Percentiles rank a stretch among this genome's conserved stretches.
phyloP scores from a whole-genome alignment of 768 basidiomycete genomes.

The Russula dissimulans region DNA sequence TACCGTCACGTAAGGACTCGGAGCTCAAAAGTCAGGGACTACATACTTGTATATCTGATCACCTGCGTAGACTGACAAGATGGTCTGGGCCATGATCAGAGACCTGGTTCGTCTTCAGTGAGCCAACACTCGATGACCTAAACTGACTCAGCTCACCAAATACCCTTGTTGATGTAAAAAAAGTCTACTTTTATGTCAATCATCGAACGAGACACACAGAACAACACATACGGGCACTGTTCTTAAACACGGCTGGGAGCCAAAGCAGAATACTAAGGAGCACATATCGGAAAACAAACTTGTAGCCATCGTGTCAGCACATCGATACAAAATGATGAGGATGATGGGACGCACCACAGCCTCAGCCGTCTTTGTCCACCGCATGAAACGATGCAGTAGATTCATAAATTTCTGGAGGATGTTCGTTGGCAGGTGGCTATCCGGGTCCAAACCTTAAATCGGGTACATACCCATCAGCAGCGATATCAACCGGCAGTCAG shows the following conservation, averaged over 20 bases:
- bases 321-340: background rate
- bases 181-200: conserved; percentile 27
- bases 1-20: conserved; percentile 9
- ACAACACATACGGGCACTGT: conserved; percentile 34
- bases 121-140: background rate
- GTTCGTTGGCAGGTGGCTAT: conserved; percentile 40
- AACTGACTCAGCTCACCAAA: conserved; percentile 30
- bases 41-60: conserved; percentile 46
- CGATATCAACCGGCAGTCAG: background rate
- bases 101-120: conserved; percentile 29
- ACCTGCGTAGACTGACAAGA: conserved; percentile 44
- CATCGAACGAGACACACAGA: background rate
- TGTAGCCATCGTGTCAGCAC: background rate
- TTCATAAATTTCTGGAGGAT: conserved; percentile 33
- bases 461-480: background rate
- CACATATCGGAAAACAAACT: conserved; percentile 45
- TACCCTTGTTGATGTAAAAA: conserved; percentile 36
- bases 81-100: conserved; percentile 53
- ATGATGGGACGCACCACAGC: conserved; percentile 28
- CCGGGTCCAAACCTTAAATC: conserved; percentile 34
- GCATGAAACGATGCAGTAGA: conserved; percentile 27
- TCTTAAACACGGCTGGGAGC: conserved; percentile 38
- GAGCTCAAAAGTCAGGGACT: background rate
- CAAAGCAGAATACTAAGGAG: conserved; percentile 42
- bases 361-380: conserved; percentile 36